Conservation (phyloP, 306 rosid genomes). For the Elaeagnus macrophylla region DNA sequence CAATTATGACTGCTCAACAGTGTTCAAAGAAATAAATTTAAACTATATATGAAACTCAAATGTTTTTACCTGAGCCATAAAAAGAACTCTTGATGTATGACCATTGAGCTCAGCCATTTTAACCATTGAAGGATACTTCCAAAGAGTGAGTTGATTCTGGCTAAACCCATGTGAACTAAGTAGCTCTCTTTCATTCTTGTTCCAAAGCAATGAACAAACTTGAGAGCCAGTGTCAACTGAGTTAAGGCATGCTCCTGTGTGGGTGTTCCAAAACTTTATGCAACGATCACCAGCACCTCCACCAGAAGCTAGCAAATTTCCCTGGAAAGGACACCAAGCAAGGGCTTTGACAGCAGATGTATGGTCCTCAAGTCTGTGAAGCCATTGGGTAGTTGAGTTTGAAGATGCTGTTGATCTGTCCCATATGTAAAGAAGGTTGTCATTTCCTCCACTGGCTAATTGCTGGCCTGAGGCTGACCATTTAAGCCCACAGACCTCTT, state of each 20-base stretch:
- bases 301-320: conserved; percentile 54
- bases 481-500: conserved; percentile 70
- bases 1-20: too few relatives aligned
- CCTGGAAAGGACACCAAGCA: conserved; percentile 84
- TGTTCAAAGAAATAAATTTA: too few relatives aligned
- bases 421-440: conserved; percentile 66
- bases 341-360: conserved; percentile 73
- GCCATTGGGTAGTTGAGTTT: conserved; percentile 54
- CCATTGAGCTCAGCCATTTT: conserved; percentile 72
- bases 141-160: conserved; percentile 67
- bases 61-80: conserved; percentile 37
- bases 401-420: conserved; percentile 52
- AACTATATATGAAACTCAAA: too few relatives aligned
- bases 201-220: conserved; percentile 69
- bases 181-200: conserved; percentile 76
- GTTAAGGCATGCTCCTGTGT: conserved; percentile 72
- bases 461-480: conserved; percentile 75
- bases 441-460: conserved; percentile 74
- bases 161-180: conserved; percentile 82
- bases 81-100: conserved; percentile 74
- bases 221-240: conserved; percentile 67
- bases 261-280: conserved; percentile 76
- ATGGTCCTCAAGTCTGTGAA: conserved; percentile 65
- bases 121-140: conserved; percentile 87
- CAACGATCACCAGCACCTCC: conserved; percentile 65